These are phyloP conservation scores for Hypoxylon sp. DNA, from an alignment of 2,329 filamentous ascomycete species.

Conservation along the genomic window DNA sequence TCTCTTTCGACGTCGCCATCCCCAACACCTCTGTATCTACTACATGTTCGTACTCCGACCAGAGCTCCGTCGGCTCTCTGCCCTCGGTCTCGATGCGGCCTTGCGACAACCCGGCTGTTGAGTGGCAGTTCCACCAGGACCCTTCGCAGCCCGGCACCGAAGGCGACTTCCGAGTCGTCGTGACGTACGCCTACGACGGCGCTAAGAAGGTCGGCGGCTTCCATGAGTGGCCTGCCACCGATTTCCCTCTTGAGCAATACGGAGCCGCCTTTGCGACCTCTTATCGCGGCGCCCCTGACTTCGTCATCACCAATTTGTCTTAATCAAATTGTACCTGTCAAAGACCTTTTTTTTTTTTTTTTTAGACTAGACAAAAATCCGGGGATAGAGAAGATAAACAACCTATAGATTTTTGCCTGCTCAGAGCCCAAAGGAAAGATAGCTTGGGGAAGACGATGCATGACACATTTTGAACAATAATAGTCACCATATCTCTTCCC, in stretches of 20 bases:
- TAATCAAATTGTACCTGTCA: slow-evolving; percentile 1
- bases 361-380: not conserved
- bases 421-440: not conserved
- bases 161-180: slow-evolving; percentile 48
- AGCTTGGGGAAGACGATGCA: not conserved
- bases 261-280: slow-evolving; percentile 42
- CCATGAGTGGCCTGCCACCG: slow-evolving; percentile 48
- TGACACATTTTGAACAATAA: not conserved
- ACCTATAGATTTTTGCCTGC: slow-evolving; percentile 17
- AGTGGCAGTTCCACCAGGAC: slow-evolving; percentile 51
- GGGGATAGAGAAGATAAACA: not conserved
- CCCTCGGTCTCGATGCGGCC: slow-evolving; percentile 40
- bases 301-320: slow-evolving; percentile 41
- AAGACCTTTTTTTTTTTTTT: not conserved
- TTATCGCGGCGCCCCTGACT: slow-evolving; percentile 47
- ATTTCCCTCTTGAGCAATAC: slow-evolving; percentile 42
- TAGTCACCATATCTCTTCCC: not conserved
- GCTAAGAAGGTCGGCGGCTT: slow-evolving; percentile 38
- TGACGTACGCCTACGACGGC: slow-evolving; percentile 43
- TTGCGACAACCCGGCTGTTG: slow-evolving; percentile 46
- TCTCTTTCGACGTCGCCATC: slow-evolving; percentile 45
- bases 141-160: slow-evolving; percentile 44
- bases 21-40: slow-evolving; percentile 31
- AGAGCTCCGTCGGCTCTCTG: slow-evolving; percentile 39
- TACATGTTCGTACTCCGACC: slow-evolving; percentile 46